Percentiles rank a stretch among this genome's conserved stretches.
Conservation (phyloP, 2,329 filamentous ascomycete genomes). For the Trichoderma aggressivum region DNA sequence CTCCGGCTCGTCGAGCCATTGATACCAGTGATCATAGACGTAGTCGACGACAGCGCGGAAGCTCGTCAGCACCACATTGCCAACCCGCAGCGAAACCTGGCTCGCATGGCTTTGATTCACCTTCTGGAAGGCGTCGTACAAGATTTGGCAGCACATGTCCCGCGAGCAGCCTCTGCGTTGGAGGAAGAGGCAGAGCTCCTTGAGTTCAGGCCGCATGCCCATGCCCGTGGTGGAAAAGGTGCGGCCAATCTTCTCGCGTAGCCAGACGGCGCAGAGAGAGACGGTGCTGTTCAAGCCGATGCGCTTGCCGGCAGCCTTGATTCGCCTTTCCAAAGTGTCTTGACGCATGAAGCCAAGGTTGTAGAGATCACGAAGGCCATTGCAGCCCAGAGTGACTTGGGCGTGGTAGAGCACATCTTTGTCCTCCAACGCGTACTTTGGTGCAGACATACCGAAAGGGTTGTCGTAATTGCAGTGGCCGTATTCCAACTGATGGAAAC, state of each 20-base stretch:
- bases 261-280: slow-evolving; percentile 29
- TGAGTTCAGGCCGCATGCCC: neutral
- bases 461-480: neutral
- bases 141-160: slow-evolving; percentile 13
- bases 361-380: slow-evolving; percentile 21
- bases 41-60: neutral
- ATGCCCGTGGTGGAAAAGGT: neutral
- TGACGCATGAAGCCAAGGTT: slow-evolving; percentile 28
- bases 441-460: neutral
- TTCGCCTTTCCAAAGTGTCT: slow-evolving; percentile 24
- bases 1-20: neutral
- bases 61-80: neutral
- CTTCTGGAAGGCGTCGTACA: neutral
- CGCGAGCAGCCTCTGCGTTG: neutral
- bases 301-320: slow-evolving; percentile 12
- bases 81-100: neutral
- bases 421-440: slow-evolving; percentile 23
- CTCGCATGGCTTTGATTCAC: too few relatives aligned
- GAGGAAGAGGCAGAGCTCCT: slow-evolving; percentile 3
- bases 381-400: slow-evolving; percentile 25
- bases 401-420: slow-evolving; percentile 23
- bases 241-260: slow-evolving; percentile 23
- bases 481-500: neutral
- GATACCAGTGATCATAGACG: neutral
- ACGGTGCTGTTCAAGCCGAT: slow-evolving; percentile 22